Percentiles rank a stretch among this genome's conserved stretches.
Evolutionary conservation across 2,329 filamentous ascomycete genomes (phyloP).

Genomic region (Karstenula rhodostoma): DNA sequence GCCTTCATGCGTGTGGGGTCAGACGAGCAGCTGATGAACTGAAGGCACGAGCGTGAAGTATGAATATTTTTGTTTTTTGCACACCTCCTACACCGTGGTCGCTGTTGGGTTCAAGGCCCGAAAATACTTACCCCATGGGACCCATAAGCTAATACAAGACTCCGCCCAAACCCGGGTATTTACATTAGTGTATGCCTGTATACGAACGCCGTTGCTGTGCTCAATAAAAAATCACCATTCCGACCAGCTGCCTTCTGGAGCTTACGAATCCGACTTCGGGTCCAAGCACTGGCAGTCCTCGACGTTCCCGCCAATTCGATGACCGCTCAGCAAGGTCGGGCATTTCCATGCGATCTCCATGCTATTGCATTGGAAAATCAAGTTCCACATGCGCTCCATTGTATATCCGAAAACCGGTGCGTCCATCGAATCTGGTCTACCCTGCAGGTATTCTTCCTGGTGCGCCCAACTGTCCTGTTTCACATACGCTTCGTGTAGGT

Average conservation of each 20-base stretch:
- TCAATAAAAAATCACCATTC: not conserved
- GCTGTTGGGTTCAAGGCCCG: no score
- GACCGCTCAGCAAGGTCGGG: slow-evolving; percentile 31
- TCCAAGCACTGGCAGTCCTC: slow-evolving; percentile 37
- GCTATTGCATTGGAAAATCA: slow-evolving; percentile 33
- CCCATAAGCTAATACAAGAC: not conserved
- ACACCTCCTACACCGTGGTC: not conserved
- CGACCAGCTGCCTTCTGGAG: not conserved
- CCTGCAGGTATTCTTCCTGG: slow-evolving; percentile 24
- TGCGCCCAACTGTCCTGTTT: slow-evolving; percentile 34
- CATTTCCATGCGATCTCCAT: slow-evolving; percentile 33
- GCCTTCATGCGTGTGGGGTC: not conserved
- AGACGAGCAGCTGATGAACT: not conserved
- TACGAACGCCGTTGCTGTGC: slow-evolving; percentile 3
- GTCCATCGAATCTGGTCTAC: slow-evolving; percentile 25
- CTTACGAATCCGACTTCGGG: slow-evolving; percentile 13
- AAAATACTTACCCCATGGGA: not conserved
- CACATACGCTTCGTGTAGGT: slow-evolving; percentile 32
- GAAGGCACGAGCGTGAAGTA: not conserved
- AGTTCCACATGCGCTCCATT: slow-evolving; percentile 34
- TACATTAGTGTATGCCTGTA: no score
- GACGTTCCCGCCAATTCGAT: slow-evolving; percentile 24
- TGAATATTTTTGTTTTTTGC: not conserved
- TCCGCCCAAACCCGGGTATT: not conserved
- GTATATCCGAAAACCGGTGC: slow-evolving; percentile 32